Evolutionary conservation across 352 stramenopile genomes (phyloP).

Genomic region (Phytopythium aichiense): DNA sequence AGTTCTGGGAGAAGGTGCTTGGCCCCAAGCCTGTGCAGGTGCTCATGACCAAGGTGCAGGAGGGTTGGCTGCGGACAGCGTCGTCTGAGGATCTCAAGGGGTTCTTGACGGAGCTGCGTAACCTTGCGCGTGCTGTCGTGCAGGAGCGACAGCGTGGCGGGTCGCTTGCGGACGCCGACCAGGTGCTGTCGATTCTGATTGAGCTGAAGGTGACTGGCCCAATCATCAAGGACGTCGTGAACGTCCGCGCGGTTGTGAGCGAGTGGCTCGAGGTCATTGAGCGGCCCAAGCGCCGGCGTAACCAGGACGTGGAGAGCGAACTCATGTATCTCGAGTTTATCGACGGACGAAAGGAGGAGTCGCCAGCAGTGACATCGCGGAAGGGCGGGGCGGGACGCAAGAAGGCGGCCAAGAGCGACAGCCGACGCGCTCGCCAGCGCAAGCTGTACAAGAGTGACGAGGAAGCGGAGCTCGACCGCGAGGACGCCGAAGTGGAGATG

Average conservation of each 20-base stretch:
- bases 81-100: constrained; percentile 78
- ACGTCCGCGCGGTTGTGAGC: constrained; percentile 66
- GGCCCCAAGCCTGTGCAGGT: constrained; percentile 82
- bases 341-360: constrained; percentile 57
- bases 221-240: constrained; percentile 64
- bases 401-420: constrained; percentile 36
- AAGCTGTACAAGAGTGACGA: constrained; percentile 49
- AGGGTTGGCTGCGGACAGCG: constrained; percentile 68
- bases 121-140: constrained; percentile 75
- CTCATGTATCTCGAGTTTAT: constrained; percentile 87
- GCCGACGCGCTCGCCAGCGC: constrained; percentile 22
- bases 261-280: constrained; percentile 88
- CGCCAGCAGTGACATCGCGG: constrained; percentile 37
- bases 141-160: constrained; percentile 83
- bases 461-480: constrained; percentile 32
- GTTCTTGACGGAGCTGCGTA: constrained; percentile 75
- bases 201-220: constrained; percentile 85
- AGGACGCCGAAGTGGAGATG: constrained; percentile 32
- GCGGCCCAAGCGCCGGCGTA: constrained; percentile 78
- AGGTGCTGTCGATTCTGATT: constrained; percentile 85
- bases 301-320: constrained; percentile 78
- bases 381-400: constrained; percentile 15
- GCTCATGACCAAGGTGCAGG: constrained; percentile 87
- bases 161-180: constrained; percentile 76
- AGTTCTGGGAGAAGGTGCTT: constrained; percentile 90